Evolutionary conservation across 305 asterid species (phyloP).

Genomic region (Coffea humblotiana): DNA sequence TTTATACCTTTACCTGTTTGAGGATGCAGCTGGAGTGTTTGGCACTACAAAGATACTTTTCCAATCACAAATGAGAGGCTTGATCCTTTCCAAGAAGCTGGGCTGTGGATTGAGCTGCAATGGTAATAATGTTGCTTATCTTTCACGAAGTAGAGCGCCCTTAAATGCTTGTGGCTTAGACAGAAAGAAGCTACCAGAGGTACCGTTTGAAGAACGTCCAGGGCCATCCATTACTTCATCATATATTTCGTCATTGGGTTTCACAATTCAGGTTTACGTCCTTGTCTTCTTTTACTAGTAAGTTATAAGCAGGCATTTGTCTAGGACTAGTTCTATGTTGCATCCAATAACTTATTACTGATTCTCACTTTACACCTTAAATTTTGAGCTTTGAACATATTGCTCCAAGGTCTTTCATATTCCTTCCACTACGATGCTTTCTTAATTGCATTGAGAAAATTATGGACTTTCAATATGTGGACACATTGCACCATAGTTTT

Average conservation of each 20-base stretch:
- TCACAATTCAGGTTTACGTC: slow-evolving; percentile 48
- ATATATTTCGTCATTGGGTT: slow-evolving; percentile 49
- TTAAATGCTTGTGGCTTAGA: slow-evolving; percentile 40
- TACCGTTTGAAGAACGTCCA: slow-evolving; percentile 47
- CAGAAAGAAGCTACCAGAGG: slow-evolving; percentile 28
- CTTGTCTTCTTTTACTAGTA: not conserved
- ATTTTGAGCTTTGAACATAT: no score
- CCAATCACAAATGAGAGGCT: slow-evolving; percentile 49
- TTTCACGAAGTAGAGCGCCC: slow-evolving; percentile 44
- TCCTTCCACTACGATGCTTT: no score
- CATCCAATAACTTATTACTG: no score
- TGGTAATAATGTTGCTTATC: slow-evolving; percentile 51
- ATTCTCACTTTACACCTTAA: no score
- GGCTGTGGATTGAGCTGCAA: slow-evolving; percentile 59
- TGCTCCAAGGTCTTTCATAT: no score
- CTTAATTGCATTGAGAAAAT: no score
- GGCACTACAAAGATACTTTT: slow-evolving; percentile 56
- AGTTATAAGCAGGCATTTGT: not conserved
- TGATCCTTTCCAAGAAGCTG: slow-evolving; percentile 40
- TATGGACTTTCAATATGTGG: no score
- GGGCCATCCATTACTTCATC: slow-evolving; percentile 62
- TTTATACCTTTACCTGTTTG: not conserved
- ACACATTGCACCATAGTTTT: no score
- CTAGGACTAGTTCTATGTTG: no score
- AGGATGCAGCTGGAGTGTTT: slow-evolving; percentile 51